These are phyloP conservation scores for Rugosomyces carneus DNA, from an alignment of 1,284 basidiomycete genomes.

Conservation along the genomic window DNA sequence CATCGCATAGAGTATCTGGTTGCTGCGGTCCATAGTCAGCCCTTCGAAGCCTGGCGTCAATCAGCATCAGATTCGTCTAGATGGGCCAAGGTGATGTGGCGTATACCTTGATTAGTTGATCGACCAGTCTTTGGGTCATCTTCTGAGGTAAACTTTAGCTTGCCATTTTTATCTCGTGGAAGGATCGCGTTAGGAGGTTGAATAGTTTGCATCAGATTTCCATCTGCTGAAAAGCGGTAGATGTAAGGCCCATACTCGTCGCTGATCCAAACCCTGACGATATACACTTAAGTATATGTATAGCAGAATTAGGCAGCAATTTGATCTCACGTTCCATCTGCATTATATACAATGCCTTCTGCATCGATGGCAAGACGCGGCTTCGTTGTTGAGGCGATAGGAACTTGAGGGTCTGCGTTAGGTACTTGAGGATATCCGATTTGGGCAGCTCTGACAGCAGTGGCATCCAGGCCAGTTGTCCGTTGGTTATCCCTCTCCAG, in stretches of 20 bases:
- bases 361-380: slow-evolving; percentile 51
- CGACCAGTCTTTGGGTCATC: slow-evolving; percentile 45
- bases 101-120: slow-evolving; percentile 29
- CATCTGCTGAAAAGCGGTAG: slow-evolving; percentile 41
- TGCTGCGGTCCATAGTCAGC: slow-evolving; percentile 45
- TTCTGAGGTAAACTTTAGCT: slow-evolving; percentile 50
- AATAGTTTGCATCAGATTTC: slow-evolving; percentile 48
- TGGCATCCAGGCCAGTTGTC: slow-evolving; percentile 59
- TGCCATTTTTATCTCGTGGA: slow-evolving; percentile 33
- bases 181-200: slow-evolving; percentile 51
- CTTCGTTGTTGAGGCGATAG: slow-evolving; percentile 39
- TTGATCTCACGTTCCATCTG: slow-evolving; percentile 50
- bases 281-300: background rate
- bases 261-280: slow-evolving; percentile 45
- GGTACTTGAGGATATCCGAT: slow-evolving; percentile 26
- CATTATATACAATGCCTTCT: slow-evolving; percentile 55
- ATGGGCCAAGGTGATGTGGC: background rate
- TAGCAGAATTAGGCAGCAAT: background rate
- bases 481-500: slow-evolving; percentile 43
- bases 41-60: slow-evolving; percentile 50
- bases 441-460: slow-evolving; percentile 37
- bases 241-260: slow-evolving; percentile 73
- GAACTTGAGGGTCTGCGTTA: slow-evolving; percentile 34
- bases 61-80: background rate
- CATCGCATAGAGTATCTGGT: slow-evolving; percentile 50